Evolutionary conservation across 2,329 filamentous ascomycete genomes (phyloP), one percentile per base, ranked within the genome.

Genomic region (Sordariomycetes sp.): DNA sequence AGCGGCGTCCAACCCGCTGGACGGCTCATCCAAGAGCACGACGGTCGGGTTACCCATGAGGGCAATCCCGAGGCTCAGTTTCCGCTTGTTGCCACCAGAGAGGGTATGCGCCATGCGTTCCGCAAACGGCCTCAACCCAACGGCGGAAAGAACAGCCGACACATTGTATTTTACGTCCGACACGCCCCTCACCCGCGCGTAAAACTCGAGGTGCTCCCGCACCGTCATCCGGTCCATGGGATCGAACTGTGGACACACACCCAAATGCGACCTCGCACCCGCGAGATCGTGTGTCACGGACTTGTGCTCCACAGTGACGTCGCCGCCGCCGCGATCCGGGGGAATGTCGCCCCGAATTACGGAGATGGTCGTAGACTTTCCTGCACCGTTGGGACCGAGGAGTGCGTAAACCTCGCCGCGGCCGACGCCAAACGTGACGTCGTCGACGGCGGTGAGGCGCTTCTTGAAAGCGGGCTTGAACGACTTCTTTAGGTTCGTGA

Each of bases 141-240:
- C 90, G 1, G 90, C 90, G 39, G 79, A 75, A n/a, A 96, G 76
- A 4, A 96, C 83, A 34, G 87, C 84, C 1, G 76, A 72, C 1
- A 96, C 89, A 62, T 96, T 95, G 68, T 89, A 80, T 20, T 85
- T 75, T 1, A 94, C 76, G 61, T 92, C 80, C 0, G 79, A 70
- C 10, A 96, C 85, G 39, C 92, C 91, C 13, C 91, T 82, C 12
- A 92, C 83, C 54, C 85, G 82, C 5, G 91, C 92, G 67, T 96
- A 97, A 72, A 96, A 96, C 54, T 79, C 74, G 2, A 97, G 77
- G 64, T 96, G 91, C 66, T 97, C 90, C 1, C 82, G 73, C 0
- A 95, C 90, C 0, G 90, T 95, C 89, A 96, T 91, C 56, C 85
- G 80, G 68, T 96, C 92, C 73, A 95, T 86, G 10, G 91, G 91